Evolutionary conservation across 768 basidiomycete genomes (phyloP).

Genomic region (Imleria badia): DNA sequence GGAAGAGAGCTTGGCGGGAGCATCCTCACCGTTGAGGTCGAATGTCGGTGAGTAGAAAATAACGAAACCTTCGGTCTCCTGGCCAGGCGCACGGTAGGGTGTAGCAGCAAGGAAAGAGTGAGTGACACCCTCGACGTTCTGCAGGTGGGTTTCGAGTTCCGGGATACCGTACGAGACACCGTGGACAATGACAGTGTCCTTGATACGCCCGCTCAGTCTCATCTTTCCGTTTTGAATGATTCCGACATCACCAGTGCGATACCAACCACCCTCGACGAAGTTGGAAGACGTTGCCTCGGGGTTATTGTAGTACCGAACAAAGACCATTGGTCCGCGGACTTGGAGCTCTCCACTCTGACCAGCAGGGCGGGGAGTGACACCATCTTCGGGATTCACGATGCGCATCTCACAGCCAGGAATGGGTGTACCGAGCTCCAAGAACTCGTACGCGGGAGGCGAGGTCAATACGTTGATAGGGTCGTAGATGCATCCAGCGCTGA

Average conservation of each 20-base stretch:
- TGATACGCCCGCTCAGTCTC: conserved; percentile 41
- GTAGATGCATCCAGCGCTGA: conserved; percentile 42
- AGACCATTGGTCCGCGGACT: conserved; percentile 40
- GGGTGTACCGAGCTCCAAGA: conserved; percentile 37
- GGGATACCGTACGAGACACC: conserved; percentile 42
- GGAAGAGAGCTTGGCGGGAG: conserved; percentile 19
- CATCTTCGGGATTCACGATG: conserved; percentile 32
- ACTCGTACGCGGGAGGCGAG: conserved; percentile 27
- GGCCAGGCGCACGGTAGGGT: conserved; percentile 38
- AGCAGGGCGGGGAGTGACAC: conserved; percentile 24
- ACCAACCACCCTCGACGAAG: conserved; percentile 53
- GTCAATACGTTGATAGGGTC: conserved; percentile 28
- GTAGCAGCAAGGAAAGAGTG: conserved; percentile 37
- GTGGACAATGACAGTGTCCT: conserved; percentile 45
- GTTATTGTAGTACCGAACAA: conserved; percentile 50
- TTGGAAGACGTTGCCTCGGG: conserved; percentile 44
- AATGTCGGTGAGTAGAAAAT: conserved; percentile 41
- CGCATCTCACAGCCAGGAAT: conserved; percentile 36
- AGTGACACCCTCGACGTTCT: conserved; percentile 36
- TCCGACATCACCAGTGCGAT: conserved; percentile 58
- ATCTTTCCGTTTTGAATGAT: conserved; percentile 35
- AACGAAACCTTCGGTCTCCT: conserved; percentile 43
- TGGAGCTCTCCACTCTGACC: conserved; percentile 40
- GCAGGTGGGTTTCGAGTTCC: conserved; percentile 40
- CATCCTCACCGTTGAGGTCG: conserved; percentile 25